Conservation (phyloP, 2,329 filamentous ascomycete genomes). For the Sporothrix sp. region DNA sequence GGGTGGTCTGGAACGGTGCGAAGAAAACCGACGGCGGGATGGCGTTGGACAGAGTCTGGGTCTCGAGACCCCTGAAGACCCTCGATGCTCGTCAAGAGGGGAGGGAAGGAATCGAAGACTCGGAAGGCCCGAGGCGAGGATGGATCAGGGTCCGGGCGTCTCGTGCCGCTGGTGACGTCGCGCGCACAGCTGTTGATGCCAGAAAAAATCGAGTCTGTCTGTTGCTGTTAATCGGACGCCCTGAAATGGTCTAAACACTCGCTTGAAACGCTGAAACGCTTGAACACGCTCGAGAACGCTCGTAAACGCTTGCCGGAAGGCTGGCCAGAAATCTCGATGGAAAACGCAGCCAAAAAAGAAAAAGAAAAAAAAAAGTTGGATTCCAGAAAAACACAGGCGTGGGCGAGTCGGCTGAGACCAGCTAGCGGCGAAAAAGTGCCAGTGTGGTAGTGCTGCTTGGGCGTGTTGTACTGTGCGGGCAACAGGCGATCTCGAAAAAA, state of each 20-base stretch:
- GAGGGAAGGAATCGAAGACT: not conserved
- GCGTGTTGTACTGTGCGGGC: no score
- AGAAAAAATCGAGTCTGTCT: conserved; percentile 6
- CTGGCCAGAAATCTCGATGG: no score
- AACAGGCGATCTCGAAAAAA: not conserved
- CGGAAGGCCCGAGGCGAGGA: not conserved
- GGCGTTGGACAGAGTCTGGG: not conserved
- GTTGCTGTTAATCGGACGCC: no score
- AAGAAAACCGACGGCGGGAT: not conserved
- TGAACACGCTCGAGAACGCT: no score
- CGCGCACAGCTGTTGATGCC: not conserved
- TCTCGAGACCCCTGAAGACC: not conserved
- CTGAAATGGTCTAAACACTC: no score
- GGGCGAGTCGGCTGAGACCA: not conserved
- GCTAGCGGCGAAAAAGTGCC: not conserved
- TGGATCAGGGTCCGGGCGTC: not conserved
- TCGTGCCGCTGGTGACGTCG: not conserved
- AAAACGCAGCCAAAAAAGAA: not conserved
- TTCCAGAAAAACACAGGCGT: not conserved
- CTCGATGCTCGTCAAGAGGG: not conserved
- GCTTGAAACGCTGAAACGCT: no score
- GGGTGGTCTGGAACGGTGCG: not conserved
- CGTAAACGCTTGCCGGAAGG: no score
- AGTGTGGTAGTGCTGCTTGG: no score
- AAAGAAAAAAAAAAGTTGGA: not conserved